Conservation (phyloP, 768 basidiomycete genomes). For the Chlorophyllum brunneum region DNA sequence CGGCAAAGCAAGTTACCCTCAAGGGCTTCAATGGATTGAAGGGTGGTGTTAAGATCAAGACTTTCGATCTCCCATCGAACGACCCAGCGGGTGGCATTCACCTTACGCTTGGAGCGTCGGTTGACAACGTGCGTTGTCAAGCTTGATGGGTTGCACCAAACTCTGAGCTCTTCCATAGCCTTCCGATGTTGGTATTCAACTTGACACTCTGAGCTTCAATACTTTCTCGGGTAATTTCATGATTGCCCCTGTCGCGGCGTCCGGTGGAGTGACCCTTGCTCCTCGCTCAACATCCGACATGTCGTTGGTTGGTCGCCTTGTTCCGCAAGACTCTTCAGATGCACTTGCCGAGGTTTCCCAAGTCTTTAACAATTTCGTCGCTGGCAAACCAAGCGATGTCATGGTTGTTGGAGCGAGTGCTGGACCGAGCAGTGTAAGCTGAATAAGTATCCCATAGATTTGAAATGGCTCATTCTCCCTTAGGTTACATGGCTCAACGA, state of each 20-base stretch:
- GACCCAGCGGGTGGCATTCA: slow-evolving; percentile 72
- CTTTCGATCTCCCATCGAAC: slow-evolving; percentile 67
- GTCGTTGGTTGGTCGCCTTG: slow-evolving; percentile 56
- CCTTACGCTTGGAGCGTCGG: slow-evolving; percentile 56
- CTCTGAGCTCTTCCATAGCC: slow-evolving; percentile 36
- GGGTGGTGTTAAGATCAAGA: slow-evolving; percentile 55
- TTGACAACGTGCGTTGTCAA: slow-evolving; percentile 48
- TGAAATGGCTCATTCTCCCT: background rate
- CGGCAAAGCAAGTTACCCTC: slow-evolving; percentile 55
- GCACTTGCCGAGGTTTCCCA: slow-evolving; percentile 57
- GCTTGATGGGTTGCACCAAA: background rate
- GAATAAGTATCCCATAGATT: background rate
- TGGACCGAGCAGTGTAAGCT: slow-evolving; percentile 49
- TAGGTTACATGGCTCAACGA: slow-evolving; percentile 72
- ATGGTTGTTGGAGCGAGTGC: slow-evolving; percentile 57
- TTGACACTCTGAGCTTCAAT: slow-evolving; percentile 59
- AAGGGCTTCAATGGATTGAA: slow-evolving; percentile 70
- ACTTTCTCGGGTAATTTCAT: slow-evolving; percentile 48
- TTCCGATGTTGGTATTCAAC: slow-evolving; percentile 68
- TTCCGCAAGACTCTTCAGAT: slow-evolving; percentile 50
- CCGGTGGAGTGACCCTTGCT: slow-evolving; percentile 46
- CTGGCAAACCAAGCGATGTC: slow-evolving; percentile 59
- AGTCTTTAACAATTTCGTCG: slow-evolving; percentile 71
- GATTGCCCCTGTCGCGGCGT: slow-evolving; percentile 56
- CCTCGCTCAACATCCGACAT: slow-evolving; percentile 51